phyloP scores from a whole-genome alignment of 371 early-diverging fungal genomes.

The Mucor plumbeus region DNA sequence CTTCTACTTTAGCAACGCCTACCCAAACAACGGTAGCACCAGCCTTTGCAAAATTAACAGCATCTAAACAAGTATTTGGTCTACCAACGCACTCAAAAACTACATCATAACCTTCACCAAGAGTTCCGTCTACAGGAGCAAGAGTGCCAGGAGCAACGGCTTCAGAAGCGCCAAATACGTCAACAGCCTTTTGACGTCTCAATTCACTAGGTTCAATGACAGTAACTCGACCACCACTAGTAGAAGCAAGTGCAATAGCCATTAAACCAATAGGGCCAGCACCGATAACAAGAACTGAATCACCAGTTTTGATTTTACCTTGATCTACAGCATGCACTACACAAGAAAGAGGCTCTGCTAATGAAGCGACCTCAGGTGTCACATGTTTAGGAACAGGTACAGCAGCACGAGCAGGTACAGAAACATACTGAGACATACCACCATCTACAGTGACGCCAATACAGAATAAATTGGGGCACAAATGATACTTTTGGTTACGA shows the following conservation, averaged over 20 bases:
- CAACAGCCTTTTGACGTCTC: slow-evolving; percentile 44
- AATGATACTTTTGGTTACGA: slow-evolving; percentile 56
- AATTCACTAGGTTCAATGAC: slow-evolving; percentile 54
- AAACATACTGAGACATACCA: slow-evolving; percentile 63
- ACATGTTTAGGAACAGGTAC: slow-evolving; percentile 45
- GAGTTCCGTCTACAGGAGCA: slow-evolving; percentile 42
- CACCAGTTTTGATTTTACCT: slow-evolving; percentile 53
- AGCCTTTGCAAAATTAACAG: slow-evolving; percentile 54
- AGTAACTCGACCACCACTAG: slow-evolving; percentile 52
- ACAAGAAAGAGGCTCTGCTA: slow-evolving; percentile 65
- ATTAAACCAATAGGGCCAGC: slow-evolving; percentile 65
- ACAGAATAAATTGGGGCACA: slow-evolving; percentile 50
- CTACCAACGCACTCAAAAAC: slow-evolving; percentile 65
- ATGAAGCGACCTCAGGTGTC: slow-evolving; percentile 52
- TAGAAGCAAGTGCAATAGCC: slow-evolving; percentile 47
- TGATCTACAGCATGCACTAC: slow-evolving; percentile 62
- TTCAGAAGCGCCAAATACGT: slow-evolving; percentile 47
- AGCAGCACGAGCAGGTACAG: slow-evolving; percentile 51
- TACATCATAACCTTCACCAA: slow-evolving; percentile 58
- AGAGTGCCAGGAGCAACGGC: slow-evolving; percentile 39
- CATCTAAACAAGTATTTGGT: slow-evolving; percentile 49
- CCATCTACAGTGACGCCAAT: slow-evolving; percentile 61
- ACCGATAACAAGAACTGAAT: slow-evolving; percentile 53
- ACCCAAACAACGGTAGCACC: slow-evolving; percentile 63
- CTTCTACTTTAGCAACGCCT: slow-evolving; percentile 59